Percentiles rank a stretch among this genome's conserved stretches.
Evolutionary conservation across 208 protist genomes (phyloP).

Genomic region (Acanthamoeba lenticulata): DNA sequence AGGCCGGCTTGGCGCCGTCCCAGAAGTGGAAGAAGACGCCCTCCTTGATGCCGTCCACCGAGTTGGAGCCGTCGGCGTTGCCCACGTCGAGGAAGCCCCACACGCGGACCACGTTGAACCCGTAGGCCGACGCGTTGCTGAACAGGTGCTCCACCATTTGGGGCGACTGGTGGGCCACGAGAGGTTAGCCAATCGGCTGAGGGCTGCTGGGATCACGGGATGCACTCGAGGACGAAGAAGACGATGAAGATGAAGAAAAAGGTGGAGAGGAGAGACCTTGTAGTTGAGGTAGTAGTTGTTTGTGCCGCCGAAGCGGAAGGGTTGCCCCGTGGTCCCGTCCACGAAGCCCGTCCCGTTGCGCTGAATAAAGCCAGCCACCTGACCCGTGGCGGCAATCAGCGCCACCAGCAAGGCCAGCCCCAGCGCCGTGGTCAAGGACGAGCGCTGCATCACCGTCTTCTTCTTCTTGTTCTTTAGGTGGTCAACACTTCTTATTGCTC

Average conservation of each 20-base stretch:
- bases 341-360: neutral
- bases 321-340: neutral
- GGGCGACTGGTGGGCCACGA: neutral
- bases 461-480: too few species aligned
- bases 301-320: constrained; percentile 28
- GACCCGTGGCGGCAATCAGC: neutral
- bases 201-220: neutral
- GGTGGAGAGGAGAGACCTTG: neutral
- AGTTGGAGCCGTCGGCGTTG: neutral
- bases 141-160: constrained; percentile 15
- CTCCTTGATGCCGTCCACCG: constrained; percentile 44
- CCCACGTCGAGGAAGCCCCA: constrained; percentile 47
- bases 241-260: neutral
- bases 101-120: constrained; percentile 45
- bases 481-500: too few species aligned
- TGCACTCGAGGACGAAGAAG: neutral
- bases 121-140: neutral
- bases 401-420: neutral
- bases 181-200: neutral
- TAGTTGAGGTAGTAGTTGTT: constrained; percentile 64
- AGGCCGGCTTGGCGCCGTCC: constrained; percentile 37
- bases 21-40: constrained; percentile 29
- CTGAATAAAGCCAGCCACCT: neutral
- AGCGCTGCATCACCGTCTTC: too few species aligned
- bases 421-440: neutral